Percentiles rank a stretch among this genome's conserved stretches.
These are phyloP conservation scores for Vanderwaltozyma yarrowii DNA, from an alignment of 805 yeast genomes.

Conservation along the genomic window DNA sequence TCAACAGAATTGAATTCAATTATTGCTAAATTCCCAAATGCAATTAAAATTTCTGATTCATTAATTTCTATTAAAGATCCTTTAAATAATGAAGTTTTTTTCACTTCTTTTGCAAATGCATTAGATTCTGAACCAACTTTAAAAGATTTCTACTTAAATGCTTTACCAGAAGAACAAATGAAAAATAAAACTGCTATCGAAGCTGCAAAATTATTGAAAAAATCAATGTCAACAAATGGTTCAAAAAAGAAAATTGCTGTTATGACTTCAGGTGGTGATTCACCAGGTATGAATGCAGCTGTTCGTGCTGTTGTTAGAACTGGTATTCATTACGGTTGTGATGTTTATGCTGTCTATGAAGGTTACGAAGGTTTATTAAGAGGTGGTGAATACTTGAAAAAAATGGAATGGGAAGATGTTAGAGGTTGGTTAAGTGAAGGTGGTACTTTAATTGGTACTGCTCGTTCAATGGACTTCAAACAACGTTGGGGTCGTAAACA, in stretches of 20 bases:
- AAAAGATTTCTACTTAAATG: slow-evolving; percentile 16
- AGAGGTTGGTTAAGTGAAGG: slow-evolving; percentile 89
- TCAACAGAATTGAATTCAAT: slow-evolving; percentile 30
- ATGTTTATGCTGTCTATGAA: slow-evolving; percentile 83
- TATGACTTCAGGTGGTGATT: slow-evolving; percentile 98
- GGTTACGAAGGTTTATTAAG: slow-evolving; percentile 89
- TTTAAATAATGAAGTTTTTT: slow-evolving; percentile 50
- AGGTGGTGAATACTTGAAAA: slow-evolving; percentile 71
- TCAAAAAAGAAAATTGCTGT: slow-evolving; percentile 56
- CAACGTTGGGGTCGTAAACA: slow-evolving; percentile 75
- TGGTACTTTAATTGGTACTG: slow-evolving; percentile 95
- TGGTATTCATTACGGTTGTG: slow-evolving; percentile 80
- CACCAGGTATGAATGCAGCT: slow-evolving; percentile 97
- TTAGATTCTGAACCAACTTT: slow-evolving; percentile 22
- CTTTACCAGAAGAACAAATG: slow-evolving; percentile 5
- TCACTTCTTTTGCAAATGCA: slow-evolving; percentile 39
- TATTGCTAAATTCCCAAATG: slow-evolving; percentile 12
- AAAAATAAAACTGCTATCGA: slow-evolving; percentile 7
- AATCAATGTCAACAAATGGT: slow-evolving; percentile 10
- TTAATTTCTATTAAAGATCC: slow-evolving; percentile 41
- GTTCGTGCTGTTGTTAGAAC: slow-evolving; percentile 94
- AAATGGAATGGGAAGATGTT: slow-evolving; percentile 89
- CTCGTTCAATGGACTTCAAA: slow-evolving; percentile 77
- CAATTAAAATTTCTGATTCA: slow-evolving; percentile 16
- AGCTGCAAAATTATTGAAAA: slow-evolving; percentile 12